Base-by-base conservation (phyloP, 192 early-diverging fungal genomes). In the Podila horticola region DNA sequence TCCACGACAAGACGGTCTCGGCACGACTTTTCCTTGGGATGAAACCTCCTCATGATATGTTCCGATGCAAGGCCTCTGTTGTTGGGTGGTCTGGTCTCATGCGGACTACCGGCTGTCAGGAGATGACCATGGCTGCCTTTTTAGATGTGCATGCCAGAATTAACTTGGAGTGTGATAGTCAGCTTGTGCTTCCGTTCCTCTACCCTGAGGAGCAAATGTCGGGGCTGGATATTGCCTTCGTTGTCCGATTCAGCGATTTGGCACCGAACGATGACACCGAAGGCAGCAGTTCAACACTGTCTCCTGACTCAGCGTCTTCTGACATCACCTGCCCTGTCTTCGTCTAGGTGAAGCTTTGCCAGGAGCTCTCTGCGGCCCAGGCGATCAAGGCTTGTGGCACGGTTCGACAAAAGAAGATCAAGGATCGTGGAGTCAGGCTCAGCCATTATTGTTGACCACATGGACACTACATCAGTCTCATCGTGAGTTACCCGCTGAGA, bases 81-180 rank as follows among this genome's bases (percentile, higher is more conserved):
- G 69, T 57, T 64, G 62, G 69, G 57, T 63, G 69, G 69, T 34
- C 60, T 62, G 61, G 49, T 71, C 20, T n/a, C 49, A 71, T 71
- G 62, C 59, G 50, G 19, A 63, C 69, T 15, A 71, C 61, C 31
- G 33, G 49, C 31, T 6, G 48, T 17, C 30, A 57, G 3, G 61
- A 50, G 48, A 71, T 71, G 22, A 5, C 69, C 45, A 59, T 69
- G 58, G 29, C 58, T 49, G 67, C 61, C 45, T 62, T 71, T 71
- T 36, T 72, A 52, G 61, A 63, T 72, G 70, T 51, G 30, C 70
- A 64, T 62, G n/a, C 58, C 50, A 33, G 55, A 22, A 17, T n/a
- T 24, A 64, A 64, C 36, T 72, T 62, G 15, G 22, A 64, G 20
- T 31, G 38, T 8, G 48, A 64, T 5, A 62, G 70, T 22, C 20